Conservation (phyloP, 2,329 filamentous ascomycete genomes). For the Colletotrichum horii region DNA sequence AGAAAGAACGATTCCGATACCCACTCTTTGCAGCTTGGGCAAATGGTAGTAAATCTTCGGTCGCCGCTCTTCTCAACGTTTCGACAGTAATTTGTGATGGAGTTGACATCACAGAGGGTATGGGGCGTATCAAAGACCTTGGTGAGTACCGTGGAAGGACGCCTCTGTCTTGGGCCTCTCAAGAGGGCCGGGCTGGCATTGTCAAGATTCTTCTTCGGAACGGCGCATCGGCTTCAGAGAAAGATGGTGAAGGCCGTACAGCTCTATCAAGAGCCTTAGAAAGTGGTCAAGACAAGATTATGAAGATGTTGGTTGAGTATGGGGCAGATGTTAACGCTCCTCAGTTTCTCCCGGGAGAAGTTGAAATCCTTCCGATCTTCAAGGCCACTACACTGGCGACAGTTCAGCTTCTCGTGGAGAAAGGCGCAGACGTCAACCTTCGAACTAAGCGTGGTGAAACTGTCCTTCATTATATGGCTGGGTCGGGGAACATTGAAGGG, state of each 20-base stretch:
- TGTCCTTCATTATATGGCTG: too few species aligned
- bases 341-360: too few species aligned
- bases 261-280: background rate
- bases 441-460: too few species aligned
- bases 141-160: background rate
- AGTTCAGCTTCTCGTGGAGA: too few species aligned
- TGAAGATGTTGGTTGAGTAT: too few species aligned
- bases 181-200: slow-evolving; percentile 25
- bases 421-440: too few species aligned
- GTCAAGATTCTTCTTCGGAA: slow-evolving; percentile 21
- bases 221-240: background rate
- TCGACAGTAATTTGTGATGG: slow-evolving; percentile 8
- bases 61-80: slow-evolving; percentile 24
- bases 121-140: background rate
- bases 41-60: slow-evolving; percentile 30
- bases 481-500: too few species aligned
- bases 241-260: background rate
- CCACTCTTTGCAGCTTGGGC: slow-evolving; percentile 41
- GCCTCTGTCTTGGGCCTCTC: slow-evolving; percentile 29
- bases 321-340: too few species aligned
- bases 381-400: too few species aligned
- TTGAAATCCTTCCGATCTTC: too few species aligned
- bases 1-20: slow-evolving; percentile 33
- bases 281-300: background rate
- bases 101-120: background rate